Evolutionary conservation across 1,284 basidiomycete genomes (phyloP).

Genomic region (Heterobasidion irregulare): DNA sequence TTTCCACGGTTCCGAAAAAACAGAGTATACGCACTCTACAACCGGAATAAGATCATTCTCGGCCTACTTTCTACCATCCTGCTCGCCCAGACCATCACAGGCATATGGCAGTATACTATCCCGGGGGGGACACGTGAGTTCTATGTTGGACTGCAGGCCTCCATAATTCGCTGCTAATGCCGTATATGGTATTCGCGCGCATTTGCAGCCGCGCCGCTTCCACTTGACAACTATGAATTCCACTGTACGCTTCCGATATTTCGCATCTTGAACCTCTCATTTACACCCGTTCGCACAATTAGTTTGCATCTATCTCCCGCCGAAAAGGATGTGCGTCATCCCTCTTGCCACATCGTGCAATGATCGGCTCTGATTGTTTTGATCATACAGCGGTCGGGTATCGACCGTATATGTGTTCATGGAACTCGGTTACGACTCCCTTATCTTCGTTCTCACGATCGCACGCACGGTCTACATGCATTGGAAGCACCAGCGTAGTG

Average conservation of each 20-base stretch:
- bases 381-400: slow-evolving; percentile 4
- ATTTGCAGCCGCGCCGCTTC: slow-evolving; percentile 9
- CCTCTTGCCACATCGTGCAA: neutral
- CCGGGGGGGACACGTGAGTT: slow-evolving; percentile 6
- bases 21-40: slow-evolving; percentile 13
- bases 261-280: neutral
- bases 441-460: slow-evolving; percentile 13
- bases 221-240: slow-evolving; percentile 12
- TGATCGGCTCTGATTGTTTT: neutral
- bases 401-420: slow-evolving; percentile 11
- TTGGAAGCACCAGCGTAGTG: slow-evolving; percentile 4
- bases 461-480: slow-evolving; percentile 12
- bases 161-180: neutral
- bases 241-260: slow-evolving; percentile 6
- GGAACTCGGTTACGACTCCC: slow-evolving; percentile 12
- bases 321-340: slow-evolving; percentile 9
- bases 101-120: slow-evolving; percentile 12
- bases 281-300: neutral
- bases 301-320: slow-evolving; percentile 13
- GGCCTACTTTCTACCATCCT: slow-evolving; percentile 5
- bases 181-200: neutral
- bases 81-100: slow-evolving; percentile 6
- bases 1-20: neutral
- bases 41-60: slow-evolving; percentile 10
- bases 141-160: neutral